Base-by-base conservation (phyloP, 441 rosid genomes). In the Arabidopsis hybrid region DNA sequence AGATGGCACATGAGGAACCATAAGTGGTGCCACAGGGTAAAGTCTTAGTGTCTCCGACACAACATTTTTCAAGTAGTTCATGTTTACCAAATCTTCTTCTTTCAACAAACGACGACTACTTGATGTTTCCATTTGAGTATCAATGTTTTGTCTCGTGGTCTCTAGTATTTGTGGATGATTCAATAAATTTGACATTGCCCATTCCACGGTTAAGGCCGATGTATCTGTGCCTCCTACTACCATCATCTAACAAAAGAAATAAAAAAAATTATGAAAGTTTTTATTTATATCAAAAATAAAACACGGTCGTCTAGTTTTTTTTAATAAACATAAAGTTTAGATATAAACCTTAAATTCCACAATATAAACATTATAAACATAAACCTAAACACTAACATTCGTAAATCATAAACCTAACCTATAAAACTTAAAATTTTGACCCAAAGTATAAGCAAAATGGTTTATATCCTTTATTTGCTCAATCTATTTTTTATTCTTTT, bases 111-210 rank as follows among this genome's bases (percentile, higher is more conserved):
- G 71, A 63, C 21, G 34, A 51, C 13, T 42, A 35, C 45, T 61
- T 60, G 73, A 65, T 34, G 49, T 60, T 3, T 79, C 80, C 16
- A 85, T 61, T 10, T 68, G 42, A 47, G 63, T 7, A 32, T 82
- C 85, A 6, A 87, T 18, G 35, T 83, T 83, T 6, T 42, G 59
- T 64, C 49, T 78, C 0, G 79, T 87, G 66, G 67, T 80, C 59
- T 70, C 65, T 16, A 85, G 31, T 12, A 72, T 60, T 13, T 68
- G 71, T 1, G 85, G 85, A 36, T 79, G 80, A 78, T 87, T 85
- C n/a, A 83, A 56, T 38, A 83, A 29, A 66, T 77, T 78, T n/a
- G 86, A 71, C 83, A 85, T 75, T 6, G 85, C 84, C 85, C 89
- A 85, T 69, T 87, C 89, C 61, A 87, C 32, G 1, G 84, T 85